Conservation (phyloP, 2,329 filamentous ascomycete genomes). For the Geosmithia flava region DNA sequence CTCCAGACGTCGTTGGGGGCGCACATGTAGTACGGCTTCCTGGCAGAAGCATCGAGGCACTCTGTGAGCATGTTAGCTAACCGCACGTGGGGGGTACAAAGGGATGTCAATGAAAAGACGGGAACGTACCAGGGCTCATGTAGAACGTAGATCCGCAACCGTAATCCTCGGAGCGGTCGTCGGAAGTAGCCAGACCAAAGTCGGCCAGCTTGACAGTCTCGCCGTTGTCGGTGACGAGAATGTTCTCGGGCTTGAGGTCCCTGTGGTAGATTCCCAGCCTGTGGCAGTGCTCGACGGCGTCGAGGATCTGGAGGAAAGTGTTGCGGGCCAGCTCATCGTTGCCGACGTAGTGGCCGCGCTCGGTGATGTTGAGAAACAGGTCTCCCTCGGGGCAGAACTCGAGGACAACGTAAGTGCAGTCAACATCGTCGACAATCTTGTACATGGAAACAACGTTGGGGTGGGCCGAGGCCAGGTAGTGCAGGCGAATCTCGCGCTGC, state of each 20-base stretch:
- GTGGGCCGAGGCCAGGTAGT: constrained; percentile 80
- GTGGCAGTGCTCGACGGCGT: constrained; percentile 95
- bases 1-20: constrained; percentile 97
- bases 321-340: constrained; percentile 80
- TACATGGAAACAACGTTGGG: constrained; percentile 87
- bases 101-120: constrained; percentile 5
- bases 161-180: constrained; percentile 79
- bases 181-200: constrained; percentile 87
- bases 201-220: constrained; percentile 91
- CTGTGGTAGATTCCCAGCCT: constrained; percentile 88
- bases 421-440: constrained; percentile 81
- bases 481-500: constrained; percentile 81
- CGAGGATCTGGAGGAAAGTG: constrained; percentile 88
- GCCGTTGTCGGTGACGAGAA: constrained; percentile 80
- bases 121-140: constrained; percentile 82
- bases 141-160: constrained; percentile 98
- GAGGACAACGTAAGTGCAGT: constrained; percentile 92
- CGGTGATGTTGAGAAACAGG: constrained; percentile 94
- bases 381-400: constrained; percentile 97
- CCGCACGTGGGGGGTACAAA: too few species aligned
- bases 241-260: constrained; percentile 97
- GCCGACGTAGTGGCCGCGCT: constrained; percentile 83
- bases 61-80: constrained; percentile 39
- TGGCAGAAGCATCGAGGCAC: constrained; percentile 68
- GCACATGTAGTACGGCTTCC: constrained; percentile 73